Conservation (phyloP, 805 yeast genomes). For the Candida manassasensis region DNA sequence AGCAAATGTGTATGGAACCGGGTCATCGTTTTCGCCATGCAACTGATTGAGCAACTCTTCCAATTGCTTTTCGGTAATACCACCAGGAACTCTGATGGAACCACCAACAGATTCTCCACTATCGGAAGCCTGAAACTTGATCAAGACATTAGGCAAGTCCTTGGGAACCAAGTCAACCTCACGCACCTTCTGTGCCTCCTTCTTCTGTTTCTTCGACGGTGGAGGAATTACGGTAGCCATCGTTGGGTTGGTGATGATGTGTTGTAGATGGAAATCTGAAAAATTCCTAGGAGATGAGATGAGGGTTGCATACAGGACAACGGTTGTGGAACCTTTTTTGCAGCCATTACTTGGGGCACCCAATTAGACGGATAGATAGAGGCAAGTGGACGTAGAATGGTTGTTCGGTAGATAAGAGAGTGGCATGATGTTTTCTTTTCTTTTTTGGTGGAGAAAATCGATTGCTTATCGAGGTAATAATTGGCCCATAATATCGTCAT, state of each 20-base stretch:
- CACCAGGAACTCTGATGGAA: constrained; percentile 87
- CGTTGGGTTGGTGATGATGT: constrained; percentile 1
- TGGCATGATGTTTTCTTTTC: too few species aligned
- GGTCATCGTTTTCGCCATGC: constrained; percentile 66
- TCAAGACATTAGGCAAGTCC: constrained; percentile 81
- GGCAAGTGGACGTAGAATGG: too few species aligned
- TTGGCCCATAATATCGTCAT: constrained; percentile 25
- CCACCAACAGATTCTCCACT: constrained; percentile 85
- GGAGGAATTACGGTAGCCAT: constrained; percentile 97
- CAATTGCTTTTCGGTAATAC: constrained; percentile 75
- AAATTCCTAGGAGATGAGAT: constrained; percentile 3
- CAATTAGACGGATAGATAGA: too few species aligned
- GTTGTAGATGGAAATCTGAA: too few species aligned
- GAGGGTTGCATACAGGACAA: constrained; percentile 4
- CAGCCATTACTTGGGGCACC: background rate
- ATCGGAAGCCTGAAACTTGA: constrained; percentile 89
- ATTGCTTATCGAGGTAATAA: constrained; percentile 9
- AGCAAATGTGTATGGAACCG: constrained; percentile 86
- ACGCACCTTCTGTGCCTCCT: constrained; percentile 75
- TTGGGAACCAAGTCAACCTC: constrained; percentile 70
- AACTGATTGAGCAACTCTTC: constrained; percentile 84
- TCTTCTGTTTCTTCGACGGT: constrained; percentile 81
- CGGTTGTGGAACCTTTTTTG: background rate
- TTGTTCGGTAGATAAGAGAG: too few species aligned
- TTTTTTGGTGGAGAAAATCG: too few species aligned